Evolutionary conservation across 2,329 filamentous ascomycete genomes (phyloP), one percentile per base, ranked within the genome.

Genomic region (Epichloe gansuensis): DNA sequence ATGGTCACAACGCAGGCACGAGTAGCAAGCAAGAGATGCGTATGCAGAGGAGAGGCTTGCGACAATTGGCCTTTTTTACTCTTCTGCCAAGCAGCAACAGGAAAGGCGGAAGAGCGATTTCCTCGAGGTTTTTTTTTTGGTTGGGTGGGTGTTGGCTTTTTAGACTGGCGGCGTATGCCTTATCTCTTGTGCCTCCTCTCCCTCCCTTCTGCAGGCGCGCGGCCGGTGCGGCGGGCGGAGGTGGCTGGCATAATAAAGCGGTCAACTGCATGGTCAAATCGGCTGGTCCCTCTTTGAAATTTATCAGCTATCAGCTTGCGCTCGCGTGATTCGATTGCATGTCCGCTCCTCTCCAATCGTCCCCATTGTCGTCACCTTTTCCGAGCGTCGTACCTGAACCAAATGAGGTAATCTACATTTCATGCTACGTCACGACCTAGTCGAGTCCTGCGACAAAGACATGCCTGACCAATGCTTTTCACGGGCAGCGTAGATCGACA

Each of bases 1-100:
- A 85, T 84, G 58, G 63, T 71, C 62, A 58, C 53, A 54, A 59
- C 53, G 59, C 59, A 54, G 50, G 23, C 41, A 21, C 41, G 15
- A 39, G 21, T 11, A 21, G 27, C 27, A 41, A 21, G 17, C 38
- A 31, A 38, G 31, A 51, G 12, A 23, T 27, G 31, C 46, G 25
- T 40, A n/a, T 40, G 27, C 40, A 23, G 35, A 40, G 23, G 15
- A 23, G 23, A 41, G 21, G 17, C 42, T 42, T 27, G 40, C 47
- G 27, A 50, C 36, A 15, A 34, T 45, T 2, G 31, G 8, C 17
- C 23, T 23, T 25, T 23, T n/a, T 9, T 31, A 31, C 31, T 31
- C 31, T 4, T 35, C 49, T 41, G 21, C n/a, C 40, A 27, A 27
- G 41, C 39, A 41, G 51, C 34, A 27, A 21, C 34, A 36, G 34